Conservation (phyloP, 2,329 filamentous ascomycete genomes). For the Lanzia echinophila region DNA sequence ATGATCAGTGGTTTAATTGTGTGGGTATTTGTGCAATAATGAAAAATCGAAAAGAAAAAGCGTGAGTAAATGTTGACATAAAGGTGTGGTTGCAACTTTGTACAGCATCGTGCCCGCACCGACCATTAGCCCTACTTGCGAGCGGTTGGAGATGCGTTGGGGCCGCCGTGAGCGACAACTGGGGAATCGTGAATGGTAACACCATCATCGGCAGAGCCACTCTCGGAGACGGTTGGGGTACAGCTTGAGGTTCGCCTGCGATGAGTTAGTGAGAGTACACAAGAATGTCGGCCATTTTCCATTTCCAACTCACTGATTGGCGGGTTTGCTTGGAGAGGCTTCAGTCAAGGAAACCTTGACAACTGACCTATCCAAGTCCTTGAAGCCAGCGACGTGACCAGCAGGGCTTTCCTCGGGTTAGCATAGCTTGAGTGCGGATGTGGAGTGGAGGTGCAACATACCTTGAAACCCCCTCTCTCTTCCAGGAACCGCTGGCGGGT, state of each 20-base stretch:
- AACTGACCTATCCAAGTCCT: constrained; percentile 27
- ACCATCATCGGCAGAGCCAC: constrained; percentile 29
- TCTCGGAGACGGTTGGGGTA: constrained; percentile 30
- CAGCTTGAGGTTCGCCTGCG: constrained; percentile 13
- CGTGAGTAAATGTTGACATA: constrained; percentile 14
- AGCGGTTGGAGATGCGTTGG: constrained; percentile 23
- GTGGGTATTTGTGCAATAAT: constrained; percentile 14
- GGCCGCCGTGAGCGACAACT: constrained; percentile 21
- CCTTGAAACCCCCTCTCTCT: constrained; percentile 26
- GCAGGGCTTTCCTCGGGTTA: constrained; percentile 14
- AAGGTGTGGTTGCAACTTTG: constrained; percentile 1
- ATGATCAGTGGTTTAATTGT: constrained; percentile 18
- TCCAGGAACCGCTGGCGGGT: constrained; percentile 29
- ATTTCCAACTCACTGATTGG: constrained; percentile 23
- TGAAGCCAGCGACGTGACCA: constrained; percentile 24
- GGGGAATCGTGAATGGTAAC: constrained; percentile 29
- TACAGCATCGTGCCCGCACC: background rate
- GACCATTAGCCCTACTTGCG: constrained; percentile 21
- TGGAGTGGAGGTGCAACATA: constrained; percentile 9
- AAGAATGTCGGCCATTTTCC: background rate
- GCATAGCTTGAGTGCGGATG: background rate
- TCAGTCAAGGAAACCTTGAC: constrained; percentile 25
- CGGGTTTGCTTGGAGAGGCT: constrained; percentile 21
- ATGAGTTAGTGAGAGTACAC: background rate
- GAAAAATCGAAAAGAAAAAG: constrained; percentile 7